phyloP scores from a whole-genome alignment of 768 basidiomycete species.

The Amanita rubescens region DNA sequence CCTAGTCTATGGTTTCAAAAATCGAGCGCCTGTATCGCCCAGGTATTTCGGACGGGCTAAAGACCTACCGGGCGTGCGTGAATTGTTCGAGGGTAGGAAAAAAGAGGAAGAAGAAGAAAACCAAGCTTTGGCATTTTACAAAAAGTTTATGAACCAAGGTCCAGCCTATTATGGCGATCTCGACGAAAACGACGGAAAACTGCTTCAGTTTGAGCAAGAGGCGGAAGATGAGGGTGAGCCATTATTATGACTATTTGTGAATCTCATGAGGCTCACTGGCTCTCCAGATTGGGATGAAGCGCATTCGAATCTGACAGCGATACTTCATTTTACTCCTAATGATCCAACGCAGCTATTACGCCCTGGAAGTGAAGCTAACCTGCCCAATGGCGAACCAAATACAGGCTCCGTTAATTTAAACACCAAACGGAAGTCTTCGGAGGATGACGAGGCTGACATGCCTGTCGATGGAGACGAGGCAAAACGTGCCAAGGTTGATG shows the following conservation, averaged over 20 bases:
- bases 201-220: slow-evolving; percentile 64
- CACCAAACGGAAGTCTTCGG: slow-evolving; percentile 50
- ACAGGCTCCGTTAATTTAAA: slow-evolving; percentile 16
- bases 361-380: slow-evolving; percentile 12
- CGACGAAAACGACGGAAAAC: slow-evolving; percentile 66
- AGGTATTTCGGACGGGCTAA: slow-evolving; percentile 98
- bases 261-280: neutral
- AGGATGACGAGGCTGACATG: slow-evolving; percentile 38
- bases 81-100: slow-evolving; percentile 86
- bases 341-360: slow-evolving; percentile 25
- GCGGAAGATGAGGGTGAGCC: slow-evolving; percentile 68
- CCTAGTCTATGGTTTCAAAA: neutral
- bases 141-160: slow-evolving; percentile 83
- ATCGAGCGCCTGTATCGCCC: neutral
- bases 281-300: slow-evolving; percentile 60
- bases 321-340: slow-evolving; percentile 44
- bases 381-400: slow-evolving; percentile 13
- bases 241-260: neutral
- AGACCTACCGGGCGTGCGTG: slow-evolving; percentile 90
- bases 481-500: slow-evolving; percentile 27
- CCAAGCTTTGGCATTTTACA: slow-evolving; percentile 64
- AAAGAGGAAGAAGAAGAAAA: slow-evolving; percentile 88
- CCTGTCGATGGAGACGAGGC: slow-evolving; percentile 22
- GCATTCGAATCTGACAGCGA: slow-evolving; percentile 44
- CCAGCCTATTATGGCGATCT: slow-evolving; percentile 88